These are phyloP conservation scores for Aspergillus diversus DNA, from an alignment of 495 filamentous ascomycete genomes.

Conservation along the genomic window DNA sequence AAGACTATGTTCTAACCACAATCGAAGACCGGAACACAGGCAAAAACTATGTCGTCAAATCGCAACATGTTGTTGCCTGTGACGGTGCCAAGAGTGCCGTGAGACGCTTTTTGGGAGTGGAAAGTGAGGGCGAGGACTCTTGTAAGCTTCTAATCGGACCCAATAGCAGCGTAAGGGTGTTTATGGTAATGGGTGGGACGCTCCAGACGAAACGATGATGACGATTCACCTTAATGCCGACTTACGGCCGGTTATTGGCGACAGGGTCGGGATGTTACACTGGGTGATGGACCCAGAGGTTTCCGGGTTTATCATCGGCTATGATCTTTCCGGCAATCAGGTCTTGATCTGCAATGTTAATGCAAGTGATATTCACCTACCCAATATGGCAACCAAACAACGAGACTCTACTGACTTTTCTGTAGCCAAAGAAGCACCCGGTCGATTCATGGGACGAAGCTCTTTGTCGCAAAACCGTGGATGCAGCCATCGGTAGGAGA, in stretches of 20 bases:
- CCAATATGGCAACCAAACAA: background rate
- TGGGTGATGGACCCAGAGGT: slow-evolving; percentile 48
- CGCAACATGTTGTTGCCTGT: slow-evolving; percentile 38
- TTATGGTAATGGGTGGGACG: background rate
- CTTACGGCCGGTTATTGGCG: slow-evolving; percentile 36
- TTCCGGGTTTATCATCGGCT: slow-evolving; percentile 46
- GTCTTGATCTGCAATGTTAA: slow-evolving; percentile 48
- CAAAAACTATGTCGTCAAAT: slow-evolving; percentile 25
- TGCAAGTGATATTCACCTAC: slow-evolving; percentile 24
- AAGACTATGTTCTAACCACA: slow-evolving; percentile 24
- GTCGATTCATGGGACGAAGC: slow-evolving; percentile 39
- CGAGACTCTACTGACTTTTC: background rate
- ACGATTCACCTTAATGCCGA: slow-evolving; percentile 50
- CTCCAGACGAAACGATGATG: slow-evolving; percentile 48
- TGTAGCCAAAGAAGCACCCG: slow-evolving; percentile 34
- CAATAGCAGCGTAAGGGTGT: background rate
- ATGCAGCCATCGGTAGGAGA: slow-evolving; percentile 38
- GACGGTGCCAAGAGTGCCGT: slow-evolving; percentile 44
- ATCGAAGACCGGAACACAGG: slow-evolving; percentile 26
- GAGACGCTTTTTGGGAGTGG: slow-evolving; percentile 33
- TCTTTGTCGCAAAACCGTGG: slow-evolving; percentile 36
- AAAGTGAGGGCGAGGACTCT: slow-evolving; percentile 44
- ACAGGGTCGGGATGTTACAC: slow-evolving; percentile 47
- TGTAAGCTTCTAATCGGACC: slow-evolving; percentile 23
- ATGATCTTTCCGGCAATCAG: slow-evolving; percentile 42